phyloP scores from a whole-genome alignment of 306 rosid species.

The Morella rubra region DNA sequence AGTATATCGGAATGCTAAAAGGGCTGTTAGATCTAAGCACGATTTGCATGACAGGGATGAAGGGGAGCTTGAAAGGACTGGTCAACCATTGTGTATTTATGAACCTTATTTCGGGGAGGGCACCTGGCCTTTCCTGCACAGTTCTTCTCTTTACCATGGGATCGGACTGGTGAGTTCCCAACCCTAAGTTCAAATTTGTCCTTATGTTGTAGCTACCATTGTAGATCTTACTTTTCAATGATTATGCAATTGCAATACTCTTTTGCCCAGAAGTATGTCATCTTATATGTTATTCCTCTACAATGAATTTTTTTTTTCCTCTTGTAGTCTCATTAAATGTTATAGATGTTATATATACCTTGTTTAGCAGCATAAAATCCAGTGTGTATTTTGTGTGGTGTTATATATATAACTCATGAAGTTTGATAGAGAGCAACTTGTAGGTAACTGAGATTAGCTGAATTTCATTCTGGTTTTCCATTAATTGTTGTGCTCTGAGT shows the following conservation, averaged over 20 bases:
- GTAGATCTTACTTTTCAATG: no score
- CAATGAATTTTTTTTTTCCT: neutral
- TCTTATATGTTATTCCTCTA: neutral
- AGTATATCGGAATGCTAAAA: conserved; percentile 78
- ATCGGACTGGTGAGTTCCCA: conserved; percentile 74
- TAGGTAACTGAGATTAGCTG: neutral
- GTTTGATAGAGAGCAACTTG: neutral
- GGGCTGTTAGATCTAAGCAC: conserved; percentile 69
- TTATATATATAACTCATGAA: neutral
- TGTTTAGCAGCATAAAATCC: conserved; percentile 1
- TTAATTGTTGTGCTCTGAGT: neutral
- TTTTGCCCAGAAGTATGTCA: neutral
- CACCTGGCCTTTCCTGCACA: conserved; percentile 91
- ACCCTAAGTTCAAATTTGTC: neutral
- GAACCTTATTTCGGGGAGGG: conserved; percentile 97
- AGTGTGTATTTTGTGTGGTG: neutral
- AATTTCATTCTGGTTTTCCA: neutral
- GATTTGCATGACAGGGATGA: conserved; percentile 97
- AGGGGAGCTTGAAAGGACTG: conserved; percentile 92
- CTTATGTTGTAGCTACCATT: no score
- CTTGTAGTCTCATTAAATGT: neutral
- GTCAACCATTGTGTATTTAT: conserved; percentile 87
- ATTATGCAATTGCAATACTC: neutral
- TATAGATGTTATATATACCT: neutral
- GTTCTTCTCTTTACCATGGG: conserved; percentile 80